Percentiles rank a stretch among this genome's conserved stretches.
phyloP scores from a whole-genome alignment of 495 filamentous ascomycete genomes.

The Podospora pseudopauciseta region DNA sequence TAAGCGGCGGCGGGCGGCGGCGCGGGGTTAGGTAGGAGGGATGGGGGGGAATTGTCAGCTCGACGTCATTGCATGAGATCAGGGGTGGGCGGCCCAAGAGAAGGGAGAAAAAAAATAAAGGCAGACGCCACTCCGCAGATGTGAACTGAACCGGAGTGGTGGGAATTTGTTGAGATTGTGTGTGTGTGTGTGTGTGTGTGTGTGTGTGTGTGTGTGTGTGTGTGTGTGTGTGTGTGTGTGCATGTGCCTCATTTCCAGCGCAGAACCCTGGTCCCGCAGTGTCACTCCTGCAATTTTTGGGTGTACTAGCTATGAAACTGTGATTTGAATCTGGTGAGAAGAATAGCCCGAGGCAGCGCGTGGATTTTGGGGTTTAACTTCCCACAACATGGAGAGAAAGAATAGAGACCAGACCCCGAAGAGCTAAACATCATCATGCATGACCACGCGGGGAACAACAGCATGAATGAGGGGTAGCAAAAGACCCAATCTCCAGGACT shows the following conservation, averaged over 20 bases:
- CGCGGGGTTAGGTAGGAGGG: too few species aligned
- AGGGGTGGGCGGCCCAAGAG: too few species aligned
- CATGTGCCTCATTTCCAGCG: not conserved
- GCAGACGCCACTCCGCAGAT: not conserved
- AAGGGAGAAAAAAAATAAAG: not conserved
- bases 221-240: not conserved
- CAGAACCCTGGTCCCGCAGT: not conserved
- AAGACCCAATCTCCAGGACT: not conserved
- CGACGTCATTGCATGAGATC: too few species aligned
- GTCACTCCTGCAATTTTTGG: not conserved
- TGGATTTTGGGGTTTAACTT: not conserved
- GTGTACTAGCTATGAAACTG: not conserved
- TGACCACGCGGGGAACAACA: not conserved
- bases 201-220: not conserved
- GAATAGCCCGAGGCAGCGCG: not conserved
- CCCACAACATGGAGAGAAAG: not conserved
- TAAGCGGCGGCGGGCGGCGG: too few species aligned
- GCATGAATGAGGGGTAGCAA: not conserved
- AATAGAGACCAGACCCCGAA: not conserved
- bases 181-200: not conserved
- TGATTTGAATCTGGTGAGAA: not conserved
- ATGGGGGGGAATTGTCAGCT: too few species aligned
- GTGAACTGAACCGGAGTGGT: slow-evolving; percentile 1
- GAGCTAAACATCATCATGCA: not conserved
- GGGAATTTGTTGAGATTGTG: not conserved